These are phyloP conservation scores for Xylaria sp. DNA, from an alignment of 2,329 filamentous ascomycete species.

Conservation along the genomic window DNA sequence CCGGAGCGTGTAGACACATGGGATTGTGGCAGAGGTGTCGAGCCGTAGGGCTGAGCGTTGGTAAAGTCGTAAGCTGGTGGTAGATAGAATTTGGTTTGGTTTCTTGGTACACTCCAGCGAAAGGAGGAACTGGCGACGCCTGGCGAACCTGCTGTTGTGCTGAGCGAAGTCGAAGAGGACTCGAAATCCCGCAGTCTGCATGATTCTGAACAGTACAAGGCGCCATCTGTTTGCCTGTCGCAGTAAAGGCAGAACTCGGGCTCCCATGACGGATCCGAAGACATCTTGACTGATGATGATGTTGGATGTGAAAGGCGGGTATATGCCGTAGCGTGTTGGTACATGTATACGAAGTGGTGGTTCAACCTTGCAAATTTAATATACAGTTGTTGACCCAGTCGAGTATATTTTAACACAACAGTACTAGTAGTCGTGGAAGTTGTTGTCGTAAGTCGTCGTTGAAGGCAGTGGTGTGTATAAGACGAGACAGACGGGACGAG, in stretches of 20 bases:
- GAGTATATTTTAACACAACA: conserved; percentile 1
- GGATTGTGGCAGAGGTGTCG: conserved; percentile 52
- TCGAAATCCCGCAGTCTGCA: conserved; percentile 90
- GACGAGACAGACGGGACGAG: conserved; percentile 17
- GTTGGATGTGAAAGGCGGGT: conserved; percentile 11
- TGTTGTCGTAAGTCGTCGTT: conserved; percentile 9
- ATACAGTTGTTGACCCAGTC: background rate
- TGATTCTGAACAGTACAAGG: conserved; percentile 89
- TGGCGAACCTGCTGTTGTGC: conserved; percentile 64
- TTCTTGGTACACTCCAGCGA: conserved; percentile 50
- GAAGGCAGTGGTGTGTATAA: conserved; percentile 24
- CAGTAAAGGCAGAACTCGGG: conserved; percentile 94
- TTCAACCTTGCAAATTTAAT: conserved; percentile 5
- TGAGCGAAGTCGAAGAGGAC: conserved; percentile 61
- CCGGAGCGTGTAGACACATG: conserved; percentile 46
- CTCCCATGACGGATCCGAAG: conserved; percentile 70
- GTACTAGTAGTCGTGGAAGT: background rate
- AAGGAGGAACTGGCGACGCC: conserved; percentile 57
- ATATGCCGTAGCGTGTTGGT: conserved; percentile 33
- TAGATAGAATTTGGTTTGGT: conserved; percentile 65
- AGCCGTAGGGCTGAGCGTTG: conserved; percentile 63
- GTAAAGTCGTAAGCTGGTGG: conserved; percentile 78
- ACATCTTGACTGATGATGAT: conserved; percentile 49
- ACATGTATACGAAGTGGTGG: conserved; percentile 20
- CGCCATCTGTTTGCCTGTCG: conserved; percentile 83